Conservation (phyloP, 805 yeast species). For the Tetrapisispora arboricola region DNA sequence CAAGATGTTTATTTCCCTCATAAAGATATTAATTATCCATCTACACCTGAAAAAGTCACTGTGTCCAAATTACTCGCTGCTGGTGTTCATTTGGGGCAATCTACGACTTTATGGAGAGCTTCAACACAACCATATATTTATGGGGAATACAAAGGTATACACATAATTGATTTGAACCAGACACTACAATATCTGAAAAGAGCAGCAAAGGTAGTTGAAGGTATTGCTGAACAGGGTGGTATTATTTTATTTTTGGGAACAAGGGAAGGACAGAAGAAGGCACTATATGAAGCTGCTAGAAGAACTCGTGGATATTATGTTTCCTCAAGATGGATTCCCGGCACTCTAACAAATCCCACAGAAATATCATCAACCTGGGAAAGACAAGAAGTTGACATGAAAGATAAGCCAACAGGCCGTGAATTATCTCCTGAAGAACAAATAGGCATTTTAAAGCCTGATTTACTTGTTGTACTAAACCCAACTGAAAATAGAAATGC, state of each 20-base stretch:
- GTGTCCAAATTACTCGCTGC: constrained; percentile 72
- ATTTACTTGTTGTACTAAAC: constrained; percentile 73
- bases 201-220: constrained; percentile 78
- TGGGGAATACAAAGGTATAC: constrained; percentile 86
- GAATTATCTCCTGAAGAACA: constrained; percentile 40
- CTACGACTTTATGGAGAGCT: constrained; percentile 68
- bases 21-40: constrained; percentile 52
- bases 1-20: constrained; percentile 60
- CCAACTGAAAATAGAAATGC: constrained; percentile 80
- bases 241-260: constrained; percentile 78
- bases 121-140: constrained; percentile 77
- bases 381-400: constrained; percentile 68
- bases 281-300: constrained; percentile 70
- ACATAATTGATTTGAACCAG: constrained; percentile 80
- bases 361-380: constrained; percentile 51
- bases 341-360: constrained; percentile 78
- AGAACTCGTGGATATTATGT: constrained; percentile 75
- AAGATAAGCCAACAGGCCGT: constrained; percentile 55
- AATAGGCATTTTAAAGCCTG: constrained; percentile 68
- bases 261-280: constrained; percentile 60
- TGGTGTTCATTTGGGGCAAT: constrained; percentile 91
- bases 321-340: constrained; percentile 84
- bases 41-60: constrained; percentile 45
- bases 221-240: constrained; percentile 78
- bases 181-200: constrained; percentile 66